phyloP scores from a whole-genome alignment of 495 filamentous ascomycete species.

The Penicillium dipodomyicola region DNA sequence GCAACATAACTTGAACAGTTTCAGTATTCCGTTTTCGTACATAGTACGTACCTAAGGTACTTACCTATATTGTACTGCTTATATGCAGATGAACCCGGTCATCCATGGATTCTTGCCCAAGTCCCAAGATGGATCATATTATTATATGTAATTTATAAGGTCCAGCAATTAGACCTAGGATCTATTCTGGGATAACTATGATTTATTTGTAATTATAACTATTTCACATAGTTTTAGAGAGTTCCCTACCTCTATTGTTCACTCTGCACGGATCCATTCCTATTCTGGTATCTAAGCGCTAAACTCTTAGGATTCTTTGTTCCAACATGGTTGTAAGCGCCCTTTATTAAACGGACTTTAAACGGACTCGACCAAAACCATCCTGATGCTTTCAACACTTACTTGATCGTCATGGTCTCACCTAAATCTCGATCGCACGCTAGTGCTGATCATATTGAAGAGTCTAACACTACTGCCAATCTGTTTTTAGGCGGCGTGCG shows the following conservation, averaged over 20 bases:
- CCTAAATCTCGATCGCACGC: conserved; percentile 4
- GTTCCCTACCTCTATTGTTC: neutral
- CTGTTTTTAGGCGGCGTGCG: conserved; percentile 63
- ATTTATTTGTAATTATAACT: no score
- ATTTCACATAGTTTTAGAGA: no score
- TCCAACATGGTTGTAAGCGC: neutral
- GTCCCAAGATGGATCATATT: neutral
- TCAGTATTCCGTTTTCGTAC: no score
- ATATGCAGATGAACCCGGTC: conserved; percentile 14
- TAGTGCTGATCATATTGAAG: conserved; percentile 38
- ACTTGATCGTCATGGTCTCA: conserved; percentile 9
- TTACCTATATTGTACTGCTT: neutral
- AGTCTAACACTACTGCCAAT: conserved; percentile 68
- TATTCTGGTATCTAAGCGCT: neutral
- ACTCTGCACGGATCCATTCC: neutral
- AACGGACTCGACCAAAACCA: no score
- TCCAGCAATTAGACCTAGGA: no score
- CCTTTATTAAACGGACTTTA: neutral
- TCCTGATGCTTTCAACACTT: neutral
- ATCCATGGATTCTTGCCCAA: conserved; percentile 11
- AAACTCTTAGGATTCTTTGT: neutral
- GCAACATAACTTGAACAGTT: neutral
- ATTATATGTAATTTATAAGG: no score
- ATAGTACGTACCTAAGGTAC: no score
- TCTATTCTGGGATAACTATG: no score